These are phyloP conservation scores for Polychytrium aggregatum DNA, from an alignment of 192 early-diverging fungal species.

Conservation along the genomic window DNA sequence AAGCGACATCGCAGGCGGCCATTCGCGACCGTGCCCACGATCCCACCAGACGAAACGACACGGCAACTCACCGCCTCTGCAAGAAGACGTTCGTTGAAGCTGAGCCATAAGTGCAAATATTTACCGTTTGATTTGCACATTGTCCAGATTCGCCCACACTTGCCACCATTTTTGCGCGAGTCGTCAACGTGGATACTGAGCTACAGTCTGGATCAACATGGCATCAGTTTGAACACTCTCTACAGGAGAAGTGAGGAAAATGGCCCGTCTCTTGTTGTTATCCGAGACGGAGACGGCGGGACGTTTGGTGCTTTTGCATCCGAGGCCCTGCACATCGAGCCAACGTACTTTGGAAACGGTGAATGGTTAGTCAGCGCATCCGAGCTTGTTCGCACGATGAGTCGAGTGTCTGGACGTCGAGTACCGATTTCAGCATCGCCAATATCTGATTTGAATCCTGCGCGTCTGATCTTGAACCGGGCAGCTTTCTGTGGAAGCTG, in stretches of 20 bases:
- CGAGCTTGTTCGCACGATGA: background rate
- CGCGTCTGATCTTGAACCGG: background rate
- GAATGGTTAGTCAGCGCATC: conserved; percentile 12
- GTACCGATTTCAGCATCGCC: background rate
- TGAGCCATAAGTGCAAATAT: too few relatives aligned
- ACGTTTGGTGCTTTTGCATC: conserved; percentile 37
- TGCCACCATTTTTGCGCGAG: conserved; percentile 71
- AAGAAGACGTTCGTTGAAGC: too few relatives aligned
- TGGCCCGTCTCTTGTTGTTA: conserved; percentile 19
- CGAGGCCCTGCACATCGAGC: conserved; percentile 16
- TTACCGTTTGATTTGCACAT: too few relatives aligned
- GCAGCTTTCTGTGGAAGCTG: conserved; percentile 13
- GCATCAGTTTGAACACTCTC: conserved; percentile 77
- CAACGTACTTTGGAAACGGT: conserved; percentile 36
- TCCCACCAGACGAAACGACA: too few relatives aligned
- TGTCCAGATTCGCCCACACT: conserved; percentile 61
- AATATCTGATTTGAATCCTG: background rate
- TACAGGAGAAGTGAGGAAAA: conserved; percentile 21
- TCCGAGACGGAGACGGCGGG: conserved; percentile 16
- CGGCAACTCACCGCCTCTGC: too few relatives aligned
- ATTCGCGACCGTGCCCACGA: too few relatives aligned
- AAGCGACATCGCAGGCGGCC: too few relatives aligned
- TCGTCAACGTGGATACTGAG: conserved; percentile 67
- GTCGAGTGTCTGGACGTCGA: background rate
- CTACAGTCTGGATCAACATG: conserved; percentile 91